A percentile compares a stretch with the other conserved stretches of the same genome.
Conservation (phyloP, 768 basidiomycete genomes). For the Coprinopsis marcescibilis region DNA sequence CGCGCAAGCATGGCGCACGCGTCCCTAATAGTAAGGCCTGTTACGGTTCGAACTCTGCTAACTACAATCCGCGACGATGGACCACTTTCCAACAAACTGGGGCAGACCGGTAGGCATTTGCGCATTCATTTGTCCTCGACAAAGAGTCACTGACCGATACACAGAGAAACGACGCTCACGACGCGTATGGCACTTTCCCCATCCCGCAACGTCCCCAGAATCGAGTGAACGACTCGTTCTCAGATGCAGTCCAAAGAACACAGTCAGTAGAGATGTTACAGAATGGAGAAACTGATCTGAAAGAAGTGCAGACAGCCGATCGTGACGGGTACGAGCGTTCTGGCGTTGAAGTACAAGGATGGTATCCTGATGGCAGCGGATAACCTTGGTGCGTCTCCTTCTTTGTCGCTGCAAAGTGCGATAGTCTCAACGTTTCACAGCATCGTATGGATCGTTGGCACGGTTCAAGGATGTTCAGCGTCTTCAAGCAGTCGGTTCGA, state of each 20-base stretch:
- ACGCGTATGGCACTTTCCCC: conserved; percentile 75
- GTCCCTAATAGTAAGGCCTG: too few relatives aligned
- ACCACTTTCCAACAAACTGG: conserved; percentile 84
- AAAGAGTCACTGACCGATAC: conserved; percentile 1
- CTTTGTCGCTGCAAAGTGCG: background rate
- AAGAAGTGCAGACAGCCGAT: conserved; percentile 69
- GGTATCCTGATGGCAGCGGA: conserved; percentile 99
- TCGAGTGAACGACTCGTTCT: conserved; percentile 48
- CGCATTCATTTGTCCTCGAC: background rate
- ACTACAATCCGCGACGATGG: conserved; percentile 52
- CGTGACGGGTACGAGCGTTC: conserved; percentile 94
- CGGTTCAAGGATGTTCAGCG: conserved; percentile 94
- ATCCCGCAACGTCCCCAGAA: conserved; percentile 55
- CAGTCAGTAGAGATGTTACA: conserved; percentile 45
- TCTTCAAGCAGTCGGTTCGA: conserved; percentile 75
- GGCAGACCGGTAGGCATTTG: conserved; percentile 58
- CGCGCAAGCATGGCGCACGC: too few relatives aligned
- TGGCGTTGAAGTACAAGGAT: conserved; percentile 92
- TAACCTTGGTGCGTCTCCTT: conserved; percentile 68
- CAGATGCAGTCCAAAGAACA: conserved; percentile 69
- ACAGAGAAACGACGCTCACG: conserved; percentile 70
- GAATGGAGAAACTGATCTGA: background rate
- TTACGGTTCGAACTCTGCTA: too few relatives aligned
- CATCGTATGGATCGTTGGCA: conserved; percentile 95
- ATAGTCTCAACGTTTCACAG: conserved; percentile 29